Conservation (phyloP, 2,329 filamentous ascomycete genomes). For the Aspergillus fructus region DNA sequence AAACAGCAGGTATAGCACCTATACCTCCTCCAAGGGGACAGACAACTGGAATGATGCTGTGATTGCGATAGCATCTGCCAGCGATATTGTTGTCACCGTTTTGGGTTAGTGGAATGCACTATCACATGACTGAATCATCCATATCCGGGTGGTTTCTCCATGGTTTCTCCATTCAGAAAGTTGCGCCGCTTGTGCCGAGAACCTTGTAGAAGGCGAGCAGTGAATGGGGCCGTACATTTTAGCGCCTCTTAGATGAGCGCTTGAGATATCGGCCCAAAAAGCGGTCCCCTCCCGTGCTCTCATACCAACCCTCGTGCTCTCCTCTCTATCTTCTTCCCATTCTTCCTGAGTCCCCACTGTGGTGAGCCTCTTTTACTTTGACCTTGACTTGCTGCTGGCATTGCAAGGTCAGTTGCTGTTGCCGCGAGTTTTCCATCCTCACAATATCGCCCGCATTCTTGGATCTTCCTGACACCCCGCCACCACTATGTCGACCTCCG, state of each 20-base stretch:
- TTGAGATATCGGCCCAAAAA: conserved; percentile 11
- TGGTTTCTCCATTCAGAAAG: background rate
- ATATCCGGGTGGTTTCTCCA: background rate
- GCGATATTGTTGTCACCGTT: background rate
- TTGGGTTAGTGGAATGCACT: background rate
- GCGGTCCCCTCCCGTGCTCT: conserved; percentile 2
- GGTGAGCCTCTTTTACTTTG: background rate
- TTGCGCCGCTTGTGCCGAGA: background rate
- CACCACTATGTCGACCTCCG: conserved; percentile 80
- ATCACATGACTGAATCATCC: background rate
- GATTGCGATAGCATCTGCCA: background rate
- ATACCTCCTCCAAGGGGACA: background rate
- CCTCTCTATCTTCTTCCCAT: background rate
- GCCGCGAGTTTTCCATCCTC: background rate
- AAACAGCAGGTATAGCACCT: background rate
- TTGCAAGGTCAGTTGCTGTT: background rate
- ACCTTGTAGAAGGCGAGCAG: too few relatives aligned
- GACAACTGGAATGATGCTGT: background rate
- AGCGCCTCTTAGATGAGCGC: background rate
- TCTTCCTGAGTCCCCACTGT: background rate
- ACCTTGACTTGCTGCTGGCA: background rate
- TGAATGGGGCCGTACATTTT: background rate
- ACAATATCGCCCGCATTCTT: conserved; percentile 10
- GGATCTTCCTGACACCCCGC: conserved; percentile 24
- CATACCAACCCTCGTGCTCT: background rate